Evolutionary conservation across 164 flowering plant genomes (phyloP), one percentile per base, ranked within the genome.

Genomic region (Kingdonia uniflora): DNA sequence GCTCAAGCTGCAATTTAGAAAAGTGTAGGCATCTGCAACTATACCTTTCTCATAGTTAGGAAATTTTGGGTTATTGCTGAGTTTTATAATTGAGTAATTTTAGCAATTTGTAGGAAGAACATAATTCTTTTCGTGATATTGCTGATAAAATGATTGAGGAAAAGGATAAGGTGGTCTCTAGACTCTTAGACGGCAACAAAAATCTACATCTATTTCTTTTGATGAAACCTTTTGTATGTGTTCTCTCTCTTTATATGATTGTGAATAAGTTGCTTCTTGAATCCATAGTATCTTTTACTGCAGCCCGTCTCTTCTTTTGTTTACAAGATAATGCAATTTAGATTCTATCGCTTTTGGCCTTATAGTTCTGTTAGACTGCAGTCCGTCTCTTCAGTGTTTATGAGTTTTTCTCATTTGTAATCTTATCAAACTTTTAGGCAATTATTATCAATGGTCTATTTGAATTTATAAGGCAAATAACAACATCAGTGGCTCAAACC

Each of bases 101-200:
- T 24, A 25, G 8, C 58, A 23, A 55, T 55, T 70, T 71, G 66
- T 66, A 89, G 99, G 96, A 80, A 66, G 99, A 94, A 72, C 87
- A 85, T 71, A 71, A 66, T 62, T 82, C 97, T 20, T 80, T 94
- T 63, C 92, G 80, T 55, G 90, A 83, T 73, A 87, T 94, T 63
- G 96, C 97, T 68, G 95, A 89, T 73, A 80, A 79, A 69, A 81
- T 84, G 88, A 78, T 94, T 52, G 99, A 78, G 68, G 95, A 79
- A 67, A 89, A 89, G 67, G 99, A 94, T 57, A 70, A 58, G 24
- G 97, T 89, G 69, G 79, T 89, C 21, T 76, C 96, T 49, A 79
- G 72, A 70, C 87, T 89, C 58, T 21, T 81, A 52, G 76, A 74
- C 62, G 95, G 87, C 12, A 87, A 76, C 65, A 76, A 77, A 54